Percentiles rank a stretch among this genome's conserved stretches.
Conservation (phyloP, 306 rosid genomes). For the Sindora glabra region DNA sequence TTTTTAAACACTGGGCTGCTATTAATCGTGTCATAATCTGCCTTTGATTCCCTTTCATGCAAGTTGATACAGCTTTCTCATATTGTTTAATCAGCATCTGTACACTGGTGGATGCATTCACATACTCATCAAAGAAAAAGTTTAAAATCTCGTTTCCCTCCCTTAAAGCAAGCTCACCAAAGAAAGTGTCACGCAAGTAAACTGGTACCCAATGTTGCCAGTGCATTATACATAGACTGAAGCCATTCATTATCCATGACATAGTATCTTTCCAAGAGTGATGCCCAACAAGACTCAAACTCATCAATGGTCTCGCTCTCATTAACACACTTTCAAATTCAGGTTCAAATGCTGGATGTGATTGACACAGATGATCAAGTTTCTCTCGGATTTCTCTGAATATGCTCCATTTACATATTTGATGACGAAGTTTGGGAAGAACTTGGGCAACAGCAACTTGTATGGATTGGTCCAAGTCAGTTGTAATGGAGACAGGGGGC, state of each 20-base stretch:
- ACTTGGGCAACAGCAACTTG: slow-evolving; percentile 67
- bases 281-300: slow-evolving; percentile 71
- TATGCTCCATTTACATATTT: slow-evolving; percentile 61
- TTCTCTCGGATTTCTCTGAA: slow-evolving; percentile 56
- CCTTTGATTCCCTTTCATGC: slow-evolving; percentile 79
- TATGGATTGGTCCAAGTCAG: slow-evolving; percentile 54
- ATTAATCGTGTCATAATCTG: slow-evolving; percentile 62
- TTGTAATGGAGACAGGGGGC: slow-evolving; percentile 65
- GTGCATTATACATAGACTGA: slow-evolving; percentile 61
- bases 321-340: slow-evolving; percentile 53
- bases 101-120: slow-evolving; percentile 65
- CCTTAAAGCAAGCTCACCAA: slow-evolving; percentile 47
- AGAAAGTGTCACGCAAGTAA: slow-evolving; percentile 62
- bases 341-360: slow-evolving; percentile 53
- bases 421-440: slow-evolving; percentile 62
- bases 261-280: slow-evolving; percentile 58
- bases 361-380: slow-evolving; percentile 48
- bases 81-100: slow-evolving; percentile 67
- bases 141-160: slow-evolving; percentile 44
- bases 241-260: slow-evolving; percentile 83
- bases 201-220: slow-evolving; percentile 81
- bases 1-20: slow-evolving; percentile 56
- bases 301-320: slow-evolving; percentile 56
- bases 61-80: slow-evolving; percentile 64
- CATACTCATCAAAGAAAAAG: slow-evolving; percentile 65